Base-by-base conservation (phyloP, 306 rosid genomes). In the Biancaea sappan region DNA sequence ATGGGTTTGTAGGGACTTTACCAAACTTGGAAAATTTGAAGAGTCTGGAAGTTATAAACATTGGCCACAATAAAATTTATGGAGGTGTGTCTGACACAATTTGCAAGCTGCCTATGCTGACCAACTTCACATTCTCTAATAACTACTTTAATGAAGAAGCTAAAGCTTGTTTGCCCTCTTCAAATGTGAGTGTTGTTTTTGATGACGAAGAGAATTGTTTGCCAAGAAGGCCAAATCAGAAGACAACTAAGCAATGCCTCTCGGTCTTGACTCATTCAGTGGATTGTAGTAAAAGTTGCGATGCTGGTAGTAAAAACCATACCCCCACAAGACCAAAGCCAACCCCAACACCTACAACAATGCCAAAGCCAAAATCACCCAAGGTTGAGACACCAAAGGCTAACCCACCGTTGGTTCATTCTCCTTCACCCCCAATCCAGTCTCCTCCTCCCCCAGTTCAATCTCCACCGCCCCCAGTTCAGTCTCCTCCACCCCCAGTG, bases 111-210 rank as follows among this genome's bases (percentile, higher is more conserved):
- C 94, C 94, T 7, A 54, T 4, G 7, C 76, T 91, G 81, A 31
- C 5, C 18, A 84, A 89, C 47, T 86, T 91, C 38, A 85, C 86
- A 5, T 86, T 76, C 63, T 69, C 90, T 31, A 26, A 69, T n/a
- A 93, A 93, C 26, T 91, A 86, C 71, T 89, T 93, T 26, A 83
- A 58, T 9, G 83, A 80, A 2, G 88, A 59, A 76, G 89, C 85
- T 61, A 75, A 74, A 18, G 32, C 77, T 28, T 93, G 97, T 51
- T 13, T 76, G 12, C 25, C 80, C 1, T 44, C 82, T 25, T 14
- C 65, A 0, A 77, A 41, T 18, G 1, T 19, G 1, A 0, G 7
- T 1, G 43, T 60, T 14, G 16, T 8, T 0, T 71, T 82, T 16
- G 78, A 88, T 31, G 94, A 89, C 35, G 28, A 14, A 0, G 26